A percentile compares a stretch with the other conserved stretches of the same genome.
Conservation (phyloP, 2,329 filamentous ascomycete species). For the Achaetomium macrosporum region DNA sequence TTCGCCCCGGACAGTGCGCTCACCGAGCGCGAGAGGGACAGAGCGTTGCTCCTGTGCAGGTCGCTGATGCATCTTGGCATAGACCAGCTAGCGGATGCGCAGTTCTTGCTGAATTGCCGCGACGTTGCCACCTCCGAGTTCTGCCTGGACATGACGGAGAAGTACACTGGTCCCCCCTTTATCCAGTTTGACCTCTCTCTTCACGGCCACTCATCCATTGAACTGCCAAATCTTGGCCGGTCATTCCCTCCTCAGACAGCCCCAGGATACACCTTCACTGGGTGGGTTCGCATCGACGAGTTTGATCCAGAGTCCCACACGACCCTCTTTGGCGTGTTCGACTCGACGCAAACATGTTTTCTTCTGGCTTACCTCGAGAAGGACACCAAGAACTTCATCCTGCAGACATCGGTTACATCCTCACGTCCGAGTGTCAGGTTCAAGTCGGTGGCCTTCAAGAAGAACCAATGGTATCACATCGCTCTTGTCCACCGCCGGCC, state of each 20-base stretch:
- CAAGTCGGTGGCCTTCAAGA: constrained; percentile 71
- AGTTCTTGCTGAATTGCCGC: constrained; percentile 58
- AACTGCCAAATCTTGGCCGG: constrained; percentile 78
- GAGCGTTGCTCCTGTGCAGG: constrained; percentile 62
- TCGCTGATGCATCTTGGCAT: constrained; percentile 70
- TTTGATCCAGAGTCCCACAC: constrained; percentile 85
- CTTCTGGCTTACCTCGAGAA: constrained; percentile 89
- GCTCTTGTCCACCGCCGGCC: constrained; percentile 77
- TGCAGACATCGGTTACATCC: constrained; percentile 90
- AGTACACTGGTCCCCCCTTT: constrained; percentile 71
- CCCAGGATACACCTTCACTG: constrained; percentile 81
- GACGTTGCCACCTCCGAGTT: constrained; percentile 59
- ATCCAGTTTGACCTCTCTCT: constrained; percentile 92
- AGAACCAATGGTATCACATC: constrained; percentile 86
- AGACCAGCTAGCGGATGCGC: constrained; percentile 73
- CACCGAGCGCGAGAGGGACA: constrained; percentile 48
- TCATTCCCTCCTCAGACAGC: constrained; percentile 75
- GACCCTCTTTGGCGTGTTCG: constrained; percentile 92
- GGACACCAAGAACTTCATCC: constrained; percentile 87
- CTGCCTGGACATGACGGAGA: constrained; percentile 64
- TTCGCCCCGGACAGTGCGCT: constrained; percentile 50
- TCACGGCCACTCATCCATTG: constrained; percentile 83
- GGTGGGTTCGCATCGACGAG: constrained; percentile 82
- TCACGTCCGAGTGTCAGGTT: constrained; percentile 86
- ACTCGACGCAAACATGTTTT: constrained; percentile 87